Evolutionary conservation across 2,329 filamentous ascomycete species (phyloP).

Genomic region (Microcyclosporella mali): DNA sequence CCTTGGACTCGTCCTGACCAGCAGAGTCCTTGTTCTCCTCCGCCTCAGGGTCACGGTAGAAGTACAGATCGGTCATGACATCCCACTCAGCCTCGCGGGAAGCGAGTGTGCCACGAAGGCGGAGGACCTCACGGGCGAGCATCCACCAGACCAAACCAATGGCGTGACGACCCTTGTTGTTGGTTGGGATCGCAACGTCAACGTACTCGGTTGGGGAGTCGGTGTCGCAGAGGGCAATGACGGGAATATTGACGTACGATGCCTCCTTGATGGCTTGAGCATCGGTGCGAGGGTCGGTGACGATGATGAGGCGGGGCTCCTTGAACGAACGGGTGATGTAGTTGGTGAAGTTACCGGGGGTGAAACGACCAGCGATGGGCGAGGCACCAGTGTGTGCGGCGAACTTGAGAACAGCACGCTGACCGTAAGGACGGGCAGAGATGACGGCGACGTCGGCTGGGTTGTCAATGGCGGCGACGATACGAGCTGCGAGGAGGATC

Average conservation of each 20-base stretch:
- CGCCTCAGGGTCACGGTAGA: conserved; percentile 99
- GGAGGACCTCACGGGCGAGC: conserved; percentile 98
- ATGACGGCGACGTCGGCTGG: conserved; percentile 98
- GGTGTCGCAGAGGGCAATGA: conserved; percentile 98
- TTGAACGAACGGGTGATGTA: conserved; percentile 99
- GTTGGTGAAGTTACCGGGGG: conserved; percentile 99
- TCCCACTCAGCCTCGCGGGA: conserved; percentile 97
- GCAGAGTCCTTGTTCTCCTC: conserved; percentile 95
- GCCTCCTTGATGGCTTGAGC: conserved; percentile 99
- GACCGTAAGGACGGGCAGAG: conserved; percentile 98
- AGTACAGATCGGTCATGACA: conserved; percentile 99
- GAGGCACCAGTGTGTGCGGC: conserved; percentile 95
- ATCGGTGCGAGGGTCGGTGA: conserved; percentile 99
- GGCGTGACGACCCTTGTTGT: conserved; percentile 99
- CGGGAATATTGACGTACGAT: conserved; percentile 99
- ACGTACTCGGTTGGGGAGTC: conserved; percentile 99
- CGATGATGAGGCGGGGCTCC: conserved; percentile 98
- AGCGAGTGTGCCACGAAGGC: conserved; percentile 93
- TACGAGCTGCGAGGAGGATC: conserved; percentile 96
- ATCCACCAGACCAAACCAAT: conserved; percentile 99
- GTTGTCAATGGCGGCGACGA: conserved; percentile 99
- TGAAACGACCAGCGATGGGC: conserved; percentile 99
- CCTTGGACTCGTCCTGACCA: conserved; percentile 77
- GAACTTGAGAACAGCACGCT: conserved; percentile 99
- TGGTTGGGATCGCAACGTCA: conserved; percentile 98